Evolutionary conservation across 768 basidiomycete species (phyloP), one percentile per base, ranked within the genome.

Genomic region (Panus rudis): DNA sequence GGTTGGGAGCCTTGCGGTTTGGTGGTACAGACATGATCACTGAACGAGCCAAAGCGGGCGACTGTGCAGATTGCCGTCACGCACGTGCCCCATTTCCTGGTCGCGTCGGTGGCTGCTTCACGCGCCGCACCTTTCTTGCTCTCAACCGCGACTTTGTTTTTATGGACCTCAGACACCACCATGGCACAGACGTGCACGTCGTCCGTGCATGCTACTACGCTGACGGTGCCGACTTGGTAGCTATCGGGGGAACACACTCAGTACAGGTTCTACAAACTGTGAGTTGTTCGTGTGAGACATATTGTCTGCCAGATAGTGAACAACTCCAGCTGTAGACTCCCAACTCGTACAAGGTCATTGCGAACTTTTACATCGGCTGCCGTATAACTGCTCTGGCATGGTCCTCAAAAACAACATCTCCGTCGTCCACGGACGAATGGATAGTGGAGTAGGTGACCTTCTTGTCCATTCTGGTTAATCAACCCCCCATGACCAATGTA

Each of bases 321-420:
- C 28, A 47, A 42, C 33, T 48, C 25, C 54, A 77, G 73, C 64
- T n/a, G 16, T 60, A 52, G 62, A 67, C 52, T 60, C 45, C 55
- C 27, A 52, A 71, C 0, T 63, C 68, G 14, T 72, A 63, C 54
- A 66, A 65, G 45, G 65, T 64, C 26, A 52, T 91, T 52, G 85
- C 85, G 33, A 78, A 78, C 16, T 90, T 90, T 54, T 74, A 85
- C 62, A 63, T 90, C 32, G 87, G 88, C 16, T 68, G 72, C 8
- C 71, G 77, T 39, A 70, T 85, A 32, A 87, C 84, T 3, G 75
- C 89, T 4, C 60, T 91, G 12, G 84, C 88, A 3, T 91, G 85
- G 81, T 90, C 88, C 2, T 71, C 84, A 30, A 66, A 70, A 11
- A 69, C 84, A 6, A 64, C 77, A 5, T 90, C 88, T 4, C 83